Conservation (phyloP, 306 rosid genomes). For the Begonia peltatifolia region DNA sequence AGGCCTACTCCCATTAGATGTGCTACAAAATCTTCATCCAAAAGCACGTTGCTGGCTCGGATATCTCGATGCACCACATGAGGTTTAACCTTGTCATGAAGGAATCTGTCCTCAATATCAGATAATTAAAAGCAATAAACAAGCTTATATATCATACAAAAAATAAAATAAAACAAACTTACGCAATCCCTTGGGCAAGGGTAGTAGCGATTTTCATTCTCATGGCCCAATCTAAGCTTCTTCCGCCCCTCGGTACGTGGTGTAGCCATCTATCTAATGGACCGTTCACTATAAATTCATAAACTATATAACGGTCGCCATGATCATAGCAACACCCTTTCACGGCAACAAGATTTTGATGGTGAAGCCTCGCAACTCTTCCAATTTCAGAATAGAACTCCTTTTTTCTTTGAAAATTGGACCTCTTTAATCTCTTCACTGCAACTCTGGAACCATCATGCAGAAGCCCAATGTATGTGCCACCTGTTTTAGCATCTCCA, state of each 20-base stretch:
- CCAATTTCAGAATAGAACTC: conserved; percentile 90
- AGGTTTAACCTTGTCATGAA: conserved; percentile 97
- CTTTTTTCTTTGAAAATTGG: conserved; percentile 84
- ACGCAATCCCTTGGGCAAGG: conserved; percentile 99
- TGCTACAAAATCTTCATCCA: conserved; percentile 94
- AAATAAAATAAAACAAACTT: conserved; percentile 18
- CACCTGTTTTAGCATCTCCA: conserved; percentile 92
- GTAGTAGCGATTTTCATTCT: conserved; percentile 85
- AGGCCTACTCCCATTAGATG: conserved; percentile 93
- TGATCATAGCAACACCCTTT: conserved; percentile 98
- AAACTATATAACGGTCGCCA: conserved; percentile 92
- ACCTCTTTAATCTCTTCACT: conserved; percentile 80
- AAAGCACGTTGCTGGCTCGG: conserved; percentile 82
- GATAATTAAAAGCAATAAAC: neutral
- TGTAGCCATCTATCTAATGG: conserved; percentile 95
- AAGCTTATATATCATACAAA: neutral
- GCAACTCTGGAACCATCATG: conserved; percentile 91
- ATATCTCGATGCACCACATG: conserved; percentile 96
- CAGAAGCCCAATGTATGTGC: conserved; percentile 77
- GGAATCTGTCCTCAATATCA: conserved; percentile 34
- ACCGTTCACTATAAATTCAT: conserved; percentile 81
- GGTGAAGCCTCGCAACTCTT: conserved; percentile 89
- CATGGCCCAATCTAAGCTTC: conserved; percentile 91
- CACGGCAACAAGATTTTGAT: conserved; percentile 85
- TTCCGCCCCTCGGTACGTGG: conserved; percentile 95